Evolutionary conservation across 2,329 filamentous ascomycete genomes (phyloP).

Genomic region (Aurifilum marmelostoma): DNA sequence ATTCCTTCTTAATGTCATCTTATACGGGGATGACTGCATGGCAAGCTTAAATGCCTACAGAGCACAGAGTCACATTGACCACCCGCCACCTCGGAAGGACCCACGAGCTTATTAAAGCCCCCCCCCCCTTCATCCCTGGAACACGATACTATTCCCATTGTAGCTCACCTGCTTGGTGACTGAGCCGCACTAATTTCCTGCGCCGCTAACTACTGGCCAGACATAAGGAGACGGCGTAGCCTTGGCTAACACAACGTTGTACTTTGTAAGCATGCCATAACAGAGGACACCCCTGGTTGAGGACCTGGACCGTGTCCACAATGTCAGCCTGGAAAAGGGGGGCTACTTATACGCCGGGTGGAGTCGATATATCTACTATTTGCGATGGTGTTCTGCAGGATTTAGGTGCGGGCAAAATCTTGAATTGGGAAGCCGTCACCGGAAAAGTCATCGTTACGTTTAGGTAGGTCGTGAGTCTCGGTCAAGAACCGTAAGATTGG

Average conservation of each 20-base stretch:
- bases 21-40: conserved; percentile 7
- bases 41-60: background rate
- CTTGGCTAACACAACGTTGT: background rate
- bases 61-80: background rate
- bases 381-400: background rate
- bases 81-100: background rate
- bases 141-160: background rate
- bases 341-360: background rate
- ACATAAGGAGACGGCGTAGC: background rate
- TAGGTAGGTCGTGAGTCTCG: background rate
- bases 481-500: background rate
- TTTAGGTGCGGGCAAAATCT: background rate
- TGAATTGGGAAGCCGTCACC: background rate
- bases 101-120: conserved; percentile 3
- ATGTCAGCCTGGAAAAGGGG: background rate
- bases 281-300: background rate
- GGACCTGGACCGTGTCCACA: background rate
- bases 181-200: background rate
- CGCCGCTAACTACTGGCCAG: background rate
- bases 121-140: background rate
- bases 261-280: background rate
- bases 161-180: background rate
- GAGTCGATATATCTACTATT: background rate
- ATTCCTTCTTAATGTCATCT: background rate
- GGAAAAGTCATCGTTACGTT: background rate